Evolutionary conservation across 2,329 filamentous ascomycete species (phyloP), one percentile per base, ranked within the genome.

Genomic region (Alternaria ethzedia): DNA sequence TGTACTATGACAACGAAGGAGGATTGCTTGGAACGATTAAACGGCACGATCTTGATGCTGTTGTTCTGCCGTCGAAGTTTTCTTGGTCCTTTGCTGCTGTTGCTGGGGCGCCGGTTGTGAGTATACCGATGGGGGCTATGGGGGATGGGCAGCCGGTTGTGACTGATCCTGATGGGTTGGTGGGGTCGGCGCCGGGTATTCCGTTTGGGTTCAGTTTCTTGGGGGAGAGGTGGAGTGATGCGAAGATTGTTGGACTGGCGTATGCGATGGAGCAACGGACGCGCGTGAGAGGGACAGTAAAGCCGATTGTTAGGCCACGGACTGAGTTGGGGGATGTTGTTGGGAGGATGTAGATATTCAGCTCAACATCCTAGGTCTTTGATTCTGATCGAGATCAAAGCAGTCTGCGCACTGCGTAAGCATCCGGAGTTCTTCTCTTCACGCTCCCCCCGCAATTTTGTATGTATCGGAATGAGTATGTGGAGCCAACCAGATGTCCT

Each of bases 301-400:
- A 47, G 45, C 45, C 45, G 21, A 2, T 25, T 47, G 25, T 47
- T 25, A 47, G 0, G 25, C 45, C 45, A 1, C 8, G 45, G 13
- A 47, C 23, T 17, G 45, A 47, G 23, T 5, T 47, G 8, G 2
- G 23, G 3, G 45, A 47, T 26, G 25, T 47, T n/a, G 9, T 26
- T 41, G 36, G 36, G 13, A 6, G 2, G 13, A 17, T 3, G 9
- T 47, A 47, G 21, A 26, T 41, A 4, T 17, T 10, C 1, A 3
- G 36, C 9, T 41, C 11, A 2, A 0, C 6, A 17, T 17, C 15
- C 10, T 41, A 0, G 4, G 7, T 10, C 4, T 17, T n/a, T 4
- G 2, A 8, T 41, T 17, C 15, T 2, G 6, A 10, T 41, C 0
- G 0, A 0, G 6, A 17, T 6, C 1, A 17, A n/a, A 41, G n/a